Conservation (phyloP, 352 stramenopile genomes). For the Globisporangium mamillatum region DNA sequence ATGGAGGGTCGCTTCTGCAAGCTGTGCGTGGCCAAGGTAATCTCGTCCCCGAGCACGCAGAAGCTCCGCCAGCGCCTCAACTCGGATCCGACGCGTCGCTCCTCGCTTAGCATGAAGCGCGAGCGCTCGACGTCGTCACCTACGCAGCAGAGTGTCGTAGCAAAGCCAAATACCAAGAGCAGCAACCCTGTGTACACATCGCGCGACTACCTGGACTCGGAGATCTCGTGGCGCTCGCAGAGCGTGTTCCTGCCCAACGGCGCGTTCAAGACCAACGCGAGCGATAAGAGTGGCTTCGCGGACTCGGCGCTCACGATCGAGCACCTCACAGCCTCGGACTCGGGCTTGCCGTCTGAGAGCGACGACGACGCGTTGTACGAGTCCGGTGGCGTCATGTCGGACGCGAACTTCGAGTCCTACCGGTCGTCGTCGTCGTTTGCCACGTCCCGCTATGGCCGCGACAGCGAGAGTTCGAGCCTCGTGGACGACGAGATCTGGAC, state of each 20-base stretch:
- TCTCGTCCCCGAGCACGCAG: slow-evolving; percentile 7
- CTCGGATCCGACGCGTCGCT: slow-evolving; percentile 12
- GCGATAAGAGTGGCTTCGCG: slow-evolving; percentile 12
- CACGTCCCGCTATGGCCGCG: not conserved
- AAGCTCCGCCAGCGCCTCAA: slow-evolving; percentile 10
- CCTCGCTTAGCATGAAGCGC: slow-evolving; percentile 8
- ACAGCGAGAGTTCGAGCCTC: slow-evolving; percentile 14
- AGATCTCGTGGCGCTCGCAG: slow-evolving; percentile 12
- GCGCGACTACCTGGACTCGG: slow-evolving; percentile 2
- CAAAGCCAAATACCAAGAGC: not conserved
- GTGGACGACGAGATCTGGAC: slow-evolving; percentile 21
- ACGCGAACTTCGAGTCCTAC: slow-evolving; percentile 1
- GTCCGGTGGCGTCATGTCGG: slow-evolving; percentile 4
- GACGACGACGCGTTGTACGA: slow-evolving; percentile 12
- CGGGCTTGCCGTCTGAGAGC: slow-evolving; percentile 3
- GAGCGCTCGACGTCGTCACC: slow-evolving; percentile 16
- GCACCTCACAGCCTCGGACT: slow-evolving; percentile 11
- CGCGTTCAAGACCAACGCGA: slow-evolving; percentile 14
- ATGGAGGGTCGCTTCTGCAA: slow-evolving; percentile 18
- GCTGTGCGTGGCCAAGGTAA: slow-evolving; percentile 11
- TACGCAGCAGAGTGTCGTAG: not conserved
- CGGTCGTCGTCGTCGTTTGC: slow-evolving; percentile 2
- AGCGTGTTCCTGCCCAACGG: slow-evolving; percentile 18
- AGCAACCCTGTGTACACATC: not conserved
- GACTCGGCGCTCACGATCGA: slow-evolving; percentile 17